Evolutionary conservation across 352 stramenopile species (phyloP).

Genomic region (Globisporangium ultimum): DNA sequence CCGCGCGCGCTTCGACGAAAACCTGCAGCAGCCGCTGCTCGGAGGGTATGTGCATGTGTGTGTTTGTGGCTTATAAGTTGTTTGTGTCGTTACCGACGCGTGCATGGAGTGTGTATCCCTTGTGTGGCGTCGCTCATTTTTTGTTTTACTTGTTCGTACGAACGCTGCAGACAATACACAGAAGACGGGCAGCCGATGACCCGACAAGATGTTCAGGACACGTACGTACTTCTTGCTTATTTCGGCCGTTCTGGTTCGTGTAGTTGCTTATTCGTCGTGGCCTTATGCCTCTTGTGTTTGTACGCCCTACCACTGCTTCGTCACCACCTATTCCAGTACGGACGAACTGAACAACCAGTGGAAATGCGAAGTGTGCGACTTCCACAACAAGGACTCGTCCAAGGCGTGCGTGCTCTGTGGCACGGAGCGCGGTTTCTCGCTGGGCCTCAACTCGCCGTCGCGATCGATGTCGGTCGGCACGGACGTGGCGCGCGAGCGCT

Average conservation of each 20-base stretch:
- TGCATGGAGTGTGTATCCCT: neutral
- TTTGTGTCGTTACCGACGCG: neutral
- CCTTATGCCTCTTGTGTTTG: too few relatives aligned
- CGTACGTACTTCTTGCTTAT: slow-evolving; percentile 15
- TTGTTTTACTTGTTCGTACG: neutral
- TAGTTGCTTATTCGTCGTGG: neutral
- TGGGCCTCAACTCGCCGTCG: slow-evolving; percentile 53
- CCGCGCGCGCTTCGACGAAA: slow-evolving; percentile 82
- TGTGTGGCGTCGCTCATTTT: neutral
- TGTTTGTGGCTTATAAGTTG: neutral
- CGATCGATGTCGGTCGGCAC: slow-evolving; percentile 36
- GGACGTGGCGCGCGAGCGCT: slow-evolving; percentile 44
- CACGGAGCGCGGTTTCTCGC: slow-evolving; percentile 77
- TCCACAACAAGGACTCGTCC: slow-evolving; percentile 82
- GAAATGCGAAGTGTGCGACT: slow-evolving; percentile 88
- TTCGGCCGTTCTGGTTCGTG: neutral
- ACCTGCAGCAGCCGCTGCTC: slow-evolving; percentile 78
- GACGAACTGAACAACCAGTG: slow-evolving; percentile 81
- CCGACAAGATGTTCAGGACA: slow-evolving; percentile 82
- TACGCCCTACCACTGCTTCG: neutral
- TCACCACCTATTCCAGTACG: slow-evolving; percentile 17
- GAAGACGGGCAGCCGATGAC: slow-evolving; percentile 86
- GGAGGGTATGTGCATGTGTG: slow-evolving; percentile 32
- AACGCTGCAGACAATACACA: slow-evolving; percentile 60
- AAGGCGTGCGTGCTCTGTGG: slow-evolving; percentile 78